Percentiles rank a stretch among this genome's conserved stretches.
phyloP scores from a whole-genome alignment of 495 filamentous ascomycete genomes.

The Penicillium flavigenum region DNA sequence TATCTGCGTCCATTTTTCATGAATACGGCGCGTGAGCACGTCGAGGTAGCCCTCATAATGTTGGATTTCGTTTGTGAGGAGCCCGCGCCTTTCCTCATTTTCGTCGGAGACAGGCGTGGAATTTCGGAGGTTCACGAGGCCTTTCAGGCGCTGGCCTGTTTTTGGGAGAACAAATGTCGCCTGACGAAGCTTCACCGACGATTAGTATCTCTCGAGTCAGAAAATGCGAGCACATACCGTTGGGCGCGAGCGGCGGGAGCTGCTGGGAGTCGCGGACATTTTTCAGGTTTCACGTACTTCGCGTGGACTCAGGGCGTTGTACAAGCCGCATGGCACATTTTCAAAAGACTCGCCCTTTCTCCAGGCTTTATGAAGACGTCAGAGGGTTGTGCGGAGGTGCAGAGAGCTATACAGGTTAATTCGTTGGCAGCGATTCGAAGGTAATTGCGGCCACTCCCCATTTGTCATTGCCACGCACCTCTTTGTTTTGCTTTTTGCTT shows the following conservation, averaged over 20 bases:
- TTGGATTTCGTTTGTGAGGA: slow-evolving; percentile 38
- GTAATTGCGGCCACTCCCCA: slow-evolving; percentile 18
- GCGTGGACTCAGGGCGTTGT: slow-evolving; percentile 14
- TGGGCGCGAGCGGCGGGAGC: slow-evolving; percentile 44
- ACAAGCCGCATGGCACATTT: slow-evolving; percentile 5
- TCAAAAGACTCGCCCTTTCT: slow-evolving; percentile 2
- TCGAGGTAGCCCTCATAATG: slow-evolving; percentile 20
- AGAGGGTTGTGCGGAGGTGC: slow-evolving; percentile 10
- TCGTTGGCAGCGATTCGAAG: slow-evolving; percentile 15
- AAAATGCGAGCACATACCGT: slow-evolving; percentile 29
- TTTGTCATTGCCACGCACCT: slow-evolving; percentile 16
- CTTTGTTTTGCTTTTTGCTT: slow-evolving; percentile 4
- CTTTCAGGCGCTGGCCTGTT: slow-evolving; percentile 54
- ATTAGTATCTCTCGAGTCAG: slow-evolving; percentile 10
- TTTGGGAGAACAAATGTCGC: slow-evolving; percentile 53
- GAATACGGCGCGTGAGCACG: slow-evolving; percentile 12
- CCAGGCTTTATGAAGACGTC: slow-evolving; percentile 9
- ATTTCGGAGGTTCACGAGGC: slow-evolving; percentile 48
- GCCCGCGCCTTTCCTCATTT: slow-evolving; percentile 40
- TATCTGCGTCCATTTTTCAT: slow-evolving; percentile 19
- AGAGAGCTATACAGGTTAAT: slow-evolving; percentile 8
- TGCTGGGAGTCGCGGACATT: slow-evolving; percentile 37
- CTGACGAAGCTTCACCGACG: slow-evolving; percentile 46
- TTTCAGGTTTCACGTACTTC: slow-evolving; percentile 21
- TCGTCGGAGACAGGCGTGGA: slow-evolving; percentile 17